Evolutionary conservation across 257 asterid species (phyloP).

Genomic region (Solanum sitiens): DNA sequence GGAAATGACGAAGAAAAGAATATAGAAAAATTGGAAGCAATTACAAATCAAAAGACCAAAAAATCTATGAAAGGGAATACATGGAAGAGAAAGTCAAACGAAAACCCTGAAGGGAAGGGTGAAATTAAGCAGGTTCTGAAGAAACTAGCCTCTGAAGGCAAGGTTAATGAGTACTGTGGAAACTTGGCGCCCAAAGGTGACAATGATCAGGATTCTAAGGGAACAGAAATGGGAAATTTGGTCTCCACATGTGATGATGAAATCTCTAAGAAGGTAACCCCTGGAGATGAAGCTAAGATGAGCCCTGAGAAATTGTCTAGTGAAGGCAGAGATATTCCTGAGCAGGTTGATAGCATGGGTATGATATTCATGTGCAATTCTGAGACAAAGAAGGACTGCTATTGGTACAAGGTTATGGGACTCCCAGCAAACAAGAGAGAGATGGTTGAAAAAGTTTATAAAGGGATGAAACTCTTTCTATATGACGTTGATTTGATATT

Average conservation of each 20-base stretch:
- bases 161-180: neutral
- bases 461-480: constrained; percentile 78
- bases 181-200: neutral
- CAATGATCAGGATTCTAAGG: neutral
- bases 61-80: neutral
- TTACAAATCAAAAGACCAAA: neutral
- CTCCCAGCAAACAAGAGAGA: constrained; percentile 73
- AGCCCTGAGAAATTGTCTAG: constrained; percentile 22
- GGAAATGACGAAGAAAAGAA: constrained; percentile 4
- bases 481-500: constrained; percentile 60
- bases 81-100: neutral
- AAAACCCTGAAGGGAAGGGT: neutral
- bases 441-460: constrained; percentile 50
- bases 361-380: constrained; percentile 91
- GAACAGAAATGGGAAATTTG: neutral
- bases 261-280: constrained; percentile 4
- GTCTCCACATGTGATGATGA: neutral
- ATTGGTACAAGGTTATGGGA: constrained; percentile 60
- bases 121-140: neutral
- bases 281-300: constrained; percentile 12
- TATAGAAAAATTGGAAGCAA: constrained; percentile 23
- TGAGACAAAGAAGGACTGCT: constrained; percentile 71
- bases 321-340: constrained; percentile 24
- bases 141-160: neutral
- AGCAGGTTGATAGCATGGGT: constrained; percentile 69